Conservation (phyloP, 2,329 filamentous ascomycete species). For the Aspergillus hortae region DNA sequence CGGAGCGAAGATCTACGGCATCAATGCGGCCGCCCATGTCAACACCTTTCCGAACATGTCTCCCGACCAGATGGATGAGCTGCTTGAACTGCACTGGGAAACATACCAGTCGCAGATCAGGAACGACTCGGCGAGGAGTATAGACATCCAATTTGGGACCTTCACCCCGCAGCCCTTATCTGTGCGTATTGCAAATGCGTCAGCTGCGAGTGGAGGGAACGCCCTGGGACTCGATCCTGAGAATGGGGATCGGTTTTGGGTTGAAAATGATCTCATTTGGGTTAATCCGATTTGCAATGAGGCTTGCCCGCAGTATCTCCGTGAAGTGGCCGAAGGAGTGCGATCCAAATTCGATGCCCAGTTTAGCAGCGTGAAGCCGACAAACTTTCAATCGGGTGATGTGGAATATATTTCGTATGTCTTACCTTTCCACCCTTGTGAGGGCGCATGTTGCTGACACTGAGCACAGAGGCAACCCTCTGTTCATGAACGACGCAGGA, state of each 20-base stretch:
- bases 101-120: slow-evolving; percentile 7
- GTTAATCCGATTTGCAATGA: slow-evolving; percentile 3
- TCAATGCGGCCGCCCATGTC: slow-evolving; percentile 7
- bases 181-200: slow-evolving; percentile 2
- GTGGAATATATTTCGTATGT: background rate
- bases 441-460: background rate
- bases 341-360: background rate
- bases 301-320: slow-evolving; percentile 6
- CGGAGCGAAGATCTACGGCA: slow-evolving; percentile 9
- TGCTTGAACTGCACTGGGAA: slow-evolving; percentile 5
- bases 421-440: background rate
- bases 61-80: background rate
- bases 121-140: background rate
- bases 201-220: slow-evolving; percentile 3
- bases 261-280: slow-evolving; percentile 12
- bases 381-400: slow-evolving; percentile 5
- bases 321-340: slow-evolving; percentile 1
- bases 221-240: slow-evolving; percentile 7
- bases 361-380: slow-evolving; percentile 1
- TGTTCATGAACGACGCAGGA: slow-evolving; percentile 11
- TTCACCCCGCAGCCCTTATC: slow-evolving; percentile 9
- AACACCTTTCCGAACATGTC: slow-evolving; percentile 10
- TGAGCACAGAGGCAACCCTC: slow-evolving; percentile 1
- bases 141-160: slow-evolving; percentile 6
- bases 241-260: slow-evolving; percentile 9